phyloP scores from a whole-genome alignment of 2,329 filamentous ascomycete genomes.

The Fusarium nurragi region DNA sequence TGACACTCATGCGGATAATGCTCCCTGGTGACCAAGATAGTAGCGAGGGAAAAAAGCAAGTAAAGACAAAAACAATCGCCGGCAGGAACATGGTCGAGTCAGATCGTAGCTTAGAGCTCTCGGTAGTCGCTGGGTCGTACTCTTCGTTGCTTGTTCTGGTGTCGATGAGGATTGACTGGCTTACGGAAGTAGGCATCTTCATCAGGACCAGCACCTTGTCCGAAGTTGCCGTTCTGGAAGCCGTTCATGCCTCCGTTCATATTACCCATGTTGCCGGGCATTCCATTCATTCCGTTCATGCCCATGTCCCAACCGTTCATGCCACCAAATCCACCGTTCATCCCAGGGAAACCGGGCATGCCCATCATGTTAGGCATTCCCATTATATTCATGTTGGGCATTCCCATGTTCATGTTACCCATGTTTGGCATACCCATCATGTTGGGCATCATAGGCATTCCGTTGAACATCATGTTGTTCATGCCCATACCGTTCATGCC shows the following conservation, averaged over 20 bases:
- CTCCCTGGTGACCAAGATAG: conserved; percentile 2
- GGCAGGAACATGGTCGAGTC: conserved; percentile 6
- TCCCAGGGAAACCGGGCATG: conserved; percentile 46
- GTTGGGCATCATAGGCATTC: conserved; percentile 54
- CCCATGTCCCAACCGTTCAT: conserved; percentile 45
- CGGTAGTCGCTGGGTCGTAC: conserved; percentile 90
- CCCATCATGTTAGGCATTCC: conserved; percentile 48
- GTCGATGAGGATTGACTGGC: conserved; percentile 92
- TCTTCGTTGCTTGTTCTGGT: conserved; percentile 81
- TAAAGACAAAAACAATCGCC: conserved; percentile 25
- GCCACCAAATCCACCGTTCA: conserved; percentile 43
- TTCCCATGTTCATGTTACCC: conserved; percentile 51
- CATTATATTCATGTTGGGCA: conserved; percentile 48
- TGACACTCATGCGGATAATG: conserved; percentile 4
- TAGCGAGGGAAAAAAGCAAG: neutral
- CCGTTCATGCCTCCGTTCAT: conserved; percentile 48
- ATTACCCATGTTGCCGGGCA: conserved; percentile 46
- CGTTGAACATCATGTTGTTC: conserved; percentile 54
- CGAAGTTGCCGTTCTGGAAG: conserved; percentile 54
- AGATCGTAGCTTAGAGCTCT: conserved; percentile 67
- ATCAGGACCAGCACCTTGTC: conserved; percentile 74
- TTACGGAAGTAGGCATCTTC: conserved; percentile 95
- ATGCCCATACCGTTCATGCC: conserved; percentile 58
- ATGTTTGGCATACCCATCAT: conserved; percentile 54
- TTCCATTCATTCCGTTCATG: conserved; percentile 40